Conservation (phyloP, 257 asterid species). For the Paraleonurus japonicus region DNA sequence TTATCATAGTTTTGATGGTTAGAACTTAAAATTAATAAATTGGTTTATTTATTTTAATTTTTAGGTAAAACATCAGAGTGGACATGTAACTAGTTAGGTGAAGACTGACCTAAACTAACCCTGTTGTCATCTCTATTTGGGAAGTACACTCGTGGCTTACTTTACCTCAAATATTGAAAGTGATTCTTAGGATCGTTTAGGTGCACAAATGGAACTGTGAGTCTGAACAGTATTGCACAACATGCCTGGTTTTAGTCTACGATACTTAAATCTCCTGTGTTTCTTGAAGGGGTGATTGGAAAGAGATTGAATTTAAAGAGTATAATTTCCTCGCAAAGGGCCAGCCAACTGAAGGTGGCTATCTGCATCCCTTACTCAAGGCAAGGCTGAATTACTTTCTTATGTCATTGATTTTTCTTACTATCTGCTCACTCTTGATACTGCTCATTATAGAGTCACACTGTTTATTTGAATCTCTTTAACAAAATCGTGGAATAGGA, state of each 20-base stretch:
- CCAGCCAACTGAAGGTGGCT: slow-evolving; percentile 94
- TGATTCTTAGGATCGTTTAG: neutral
- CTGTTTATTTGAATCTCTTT: neutral
- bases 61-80: neutral
- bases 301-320: slow-evolving; percentile 84
- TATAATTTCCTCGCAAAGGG: slow-evolving; percentile 96
- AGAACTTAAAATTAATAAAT: neutral
- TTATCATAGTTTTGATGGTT: slow-evolving; percentile 1
- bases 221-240: neutral
- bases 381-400: slow-evolving; percentile 38
- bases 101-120: neutral
- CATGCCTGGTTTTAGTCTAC: neutral
- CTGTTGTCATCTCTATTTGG: slow-evolving; percentile 10
- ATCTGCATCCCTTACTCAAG: slow-evolving; percentile 92
- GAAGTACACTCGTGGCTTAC: neutral
- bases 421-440: neutral
- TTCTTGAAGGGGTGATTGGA: slow-evolving; percentile 87
- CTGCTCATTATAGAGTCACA: neutral
- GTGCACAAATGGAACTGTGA: neutral
- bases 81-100: neutral
- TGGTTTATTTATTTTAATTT: neutral
- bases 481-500: neutral
- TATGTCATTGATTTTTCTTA: slow-evolving; percentile 8
- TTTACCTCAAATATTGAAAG: neutral
- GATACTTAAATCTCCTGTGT: slow-evolving; percentile 22